Conservation (phyloP, 75 land plant species). For the Cryptomeria japonica region DNA sequence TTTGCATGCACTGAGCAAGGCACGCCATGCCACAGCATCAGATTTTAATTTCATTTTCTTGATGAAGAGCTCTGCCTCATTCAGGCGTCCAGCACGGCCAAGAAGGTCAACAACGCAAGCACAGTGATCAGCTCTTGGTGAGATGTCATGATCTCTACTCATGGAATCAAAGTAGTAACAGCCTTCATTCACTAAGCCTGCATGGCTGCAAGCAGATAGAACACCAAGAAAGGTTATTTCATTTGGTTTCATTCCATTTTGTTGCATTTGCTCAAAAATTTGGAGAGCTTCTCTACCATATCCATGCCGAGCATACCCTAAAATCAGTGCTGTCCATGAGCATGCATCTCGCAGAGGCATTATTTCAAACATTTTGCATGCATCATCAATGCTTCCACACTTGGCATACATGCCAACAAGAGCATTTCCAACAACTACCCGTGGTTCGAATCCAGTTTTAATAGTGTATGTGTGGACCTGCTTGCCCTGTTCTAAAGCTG, state of each 20-base stretch:
- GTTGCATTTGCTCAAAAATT: conserved; percentile 23
- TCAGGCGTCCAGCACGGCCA: conserved; percentile 54
- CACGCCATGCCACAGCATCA: conserved; percentile 48
- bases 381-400: conserved; percentile 48
- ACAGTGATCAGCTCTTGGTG: conserved; percentile 48
- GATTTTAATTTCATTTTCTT: conserved; percentile 31
- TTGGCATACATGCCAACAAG: conserved; percentile 55
- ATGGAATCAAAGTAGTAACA: conserved; percentile 35
- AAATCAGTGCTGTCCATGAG: conserved; percentile 40
- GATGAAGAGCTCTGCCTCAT: conserved; percentile 57
- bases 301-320: conserved; percentile 43
- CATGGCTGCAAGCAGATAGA: conserved; percentile 53
- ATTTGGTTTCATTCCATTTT: conserved; percentile 27
- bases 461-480: conserved; percentile 32
- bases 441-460: conserved; percentile 20
- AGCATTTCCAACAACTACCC: conserved; percentile 34
- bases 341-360: conserved; percentile 31
- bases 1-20: conserved; percentile 57
- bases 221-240: conserved; percentile 36
- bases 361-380: conserved; percentile 22
- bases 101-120: conserved; percentile 57
- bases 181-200: conserved; percentile 54
- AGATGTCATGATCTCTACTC: conserved; percentile 21
- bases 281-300: conserved; percentile 25
- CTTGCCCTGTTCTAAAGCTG: conserved; percentile 36